A percentile compares a stretch with the other conserved stretches of the same genome.
phyloP scores from a whole-genome alignment of 441 rosid genomes.

The Lepidium campestre region DNA sequence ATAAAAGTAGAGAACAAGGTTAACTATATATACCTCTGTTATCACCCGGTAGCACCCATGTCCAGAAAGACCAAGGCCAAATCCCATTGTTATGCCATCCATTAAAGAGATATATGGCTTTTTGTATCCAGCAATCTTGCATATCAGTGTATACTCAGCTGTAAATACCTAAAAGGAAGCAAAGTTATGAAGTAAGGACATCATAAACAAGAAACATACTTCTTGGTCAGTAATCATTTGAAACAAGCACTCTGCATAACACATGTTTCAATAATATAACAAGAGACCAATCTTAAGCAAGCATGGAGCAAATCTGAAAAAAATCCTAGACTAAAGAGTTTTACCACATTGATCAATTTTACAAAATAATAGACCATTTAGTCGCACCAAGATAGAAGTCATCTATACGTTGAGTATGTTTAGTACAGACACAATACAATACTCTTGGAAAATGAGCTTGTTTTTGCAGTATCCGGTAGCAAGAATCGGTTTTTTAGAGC shows the following conservation, averaged over 20 bases:
- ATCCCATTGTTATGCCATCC: conserved; percentile 97
- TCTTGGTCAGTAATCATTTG: background rate
- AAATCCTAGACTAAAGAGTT: background rate
- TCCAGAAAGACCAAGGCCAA: conserved; percentile 91
- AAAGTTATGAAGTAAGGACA: background rate
- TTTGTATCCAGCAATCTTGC: conserved; percentile 83
- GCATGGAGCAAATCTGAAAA: background rate
- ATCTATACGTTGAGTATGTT: background rate
- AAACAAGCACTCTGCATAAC: background rate
- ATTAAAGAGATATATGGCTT: conserved; percentile 85
- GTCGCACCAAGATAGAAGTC: background rate
- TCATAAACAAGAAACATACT: background rate
- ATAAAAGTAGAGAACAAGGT: background rate
- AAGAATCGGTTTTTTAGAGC: background rate
- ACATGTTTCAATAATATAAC: background rate
- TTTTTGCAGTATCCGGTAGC: background rate
- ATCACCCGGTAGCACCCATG: conserved; percentile 83
- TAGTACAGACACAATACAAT: background rate
- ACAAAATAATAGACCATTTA: background rate
- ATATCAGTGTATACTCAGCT: conserved; percentile 82
- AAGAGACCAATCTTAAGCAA: background rate
- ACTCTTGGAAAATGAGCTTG: background rate
- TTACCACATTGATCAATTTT: background rate
- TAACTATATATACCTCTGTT: conserved; percentile 61
- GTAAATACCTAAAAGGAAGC: conserved; percentile 57